phyloP scores from a whole-genome alignment of 352 stramenopile genomes.

The Bremia lactucae region DNA sequence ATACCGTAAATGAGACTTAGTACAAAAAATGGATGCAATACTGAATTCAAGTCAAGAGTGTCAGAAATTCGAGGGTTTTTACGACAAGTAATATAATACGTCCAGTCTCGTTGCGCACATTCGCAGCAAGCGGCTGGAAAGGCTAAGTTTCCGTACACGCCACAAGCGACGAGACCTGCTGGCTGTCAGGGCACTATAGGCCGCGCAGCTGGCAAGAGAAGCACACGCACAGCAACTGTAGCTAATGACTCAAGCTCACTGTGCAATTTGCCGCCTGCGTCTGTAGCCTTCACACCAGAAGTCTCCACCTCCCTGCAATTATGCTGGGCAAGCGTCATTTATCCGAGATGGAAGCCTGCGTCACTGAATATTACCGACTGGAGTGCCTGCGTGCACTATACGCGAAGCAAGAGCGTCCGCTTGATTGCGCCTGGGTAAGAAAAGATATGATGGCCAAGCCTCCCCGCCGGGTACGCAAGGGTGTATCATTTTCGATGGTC shows the following conservation, averaged over 20 bases:
- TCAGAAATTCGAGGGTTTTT: slow-evolving; percentile 7
- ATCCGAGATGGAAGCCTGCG: slow-evolving; percentile 55
- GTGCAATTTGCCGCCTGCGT: slow-evolving; percentile 26
- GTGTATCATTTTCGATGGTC: slow-evolving; percentile 51
- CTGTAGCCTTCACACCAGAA: slow-evolving; percentile 9
- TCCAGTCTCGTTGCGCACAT: slow-evolving; percentile 22
- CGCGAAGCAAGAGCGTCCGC: slow-evolving; percentile 39
- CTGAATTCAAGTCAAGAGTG: slow-evolving; percentile 1
- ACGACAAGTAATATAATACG: slow-evolving; percentile 14
- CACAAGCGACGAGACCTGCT: slow-evolving; percentile 30
- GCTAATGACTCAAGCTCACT: slow-evolving; percentile 20
- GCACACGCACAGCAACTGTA: not conserved
- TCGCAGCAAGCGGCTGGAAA: slow-evolving; percentile 36
- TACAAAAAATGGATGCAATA: slow-evolving; percentile 1
- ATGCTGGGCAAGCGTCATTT: slow-evolving; percentile 68
- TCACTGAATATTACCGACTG: slow-evolving; percentile 78
- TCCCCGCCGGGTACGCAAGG: slow-evolving; percentile 28
- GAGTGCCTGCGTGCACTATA: slow-evolving; percentile 71
- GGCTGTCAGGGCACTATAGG: slow-evolving; percentile 12
- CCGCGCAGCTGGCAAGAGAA: slow-evolving; percentile 2
- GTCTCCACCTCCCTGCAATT: not conserved
- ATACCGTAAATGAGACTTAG: too few relatives aligned
- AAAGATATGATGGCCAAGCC: slow-evolving; percentile 40
- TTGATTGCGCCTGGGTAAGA: slow-evolving; percentile 35
- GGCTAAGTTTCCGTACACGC: slow-evolving; percentile 16